Evolutionary conservation across 139 green algal species (phyloP).

Genomic region (Penium margaritaceum): DNA sequence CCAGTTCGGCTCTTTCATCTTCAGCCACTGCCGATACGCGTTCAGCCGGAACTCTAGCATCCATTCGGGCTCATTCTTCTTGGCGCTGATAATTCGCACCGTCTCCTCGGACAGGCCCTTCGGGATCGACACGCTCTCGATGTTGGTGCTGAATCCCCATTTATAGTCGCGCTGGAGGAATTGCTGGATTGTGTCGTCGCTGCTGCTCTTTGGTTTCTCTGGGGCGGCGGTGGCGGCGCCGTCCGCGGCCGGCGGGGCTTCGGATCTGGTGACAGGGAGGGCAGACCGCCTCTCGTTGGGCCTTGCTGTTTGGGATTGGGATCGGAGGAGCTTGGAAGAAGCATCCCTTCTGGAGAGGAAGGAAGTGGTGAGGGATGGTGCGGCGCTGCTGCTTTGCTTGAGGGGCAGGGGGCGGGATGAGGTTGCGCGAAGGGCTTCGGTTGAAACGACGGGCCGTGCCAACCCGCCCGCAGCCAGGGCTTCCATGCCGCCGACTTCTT

Average conservation of each 20-base stretch:
- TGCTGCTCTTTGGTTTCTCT: constrained; percentile 8
- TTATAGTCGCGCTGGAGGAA: constrained; percentile 70
- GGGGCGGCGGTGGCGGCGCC: not conserved
- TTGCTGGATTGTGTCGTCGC: constrained; percentile 27
- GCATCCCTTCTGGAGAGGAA: too few relatives aligned
- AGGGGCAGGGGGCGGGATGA: not conserved
- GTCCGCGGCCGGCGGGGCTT: not conserved
- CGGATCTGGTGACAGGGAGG: not conserved
- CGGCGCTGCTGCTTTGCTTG: not conserved
- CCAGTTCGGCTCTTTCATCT: constrained; percentile 88
- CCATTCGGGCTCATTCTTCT: constrained; percentile 98
- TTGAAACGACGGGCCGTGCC: not conserved
- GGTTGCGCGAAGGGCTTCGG: not conserved
- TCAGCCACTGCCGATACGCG: constrained; percentile 89
- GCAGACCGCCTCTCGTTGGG: too few relatives aligned
- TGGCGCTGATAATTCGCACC: constrained; percentile 86
- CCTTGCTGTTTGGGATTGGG: too few relatives aligned
- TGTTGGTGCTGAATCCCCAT: constrained; percentile 86
- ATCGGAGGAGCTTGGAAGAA: too few relatives aligned
- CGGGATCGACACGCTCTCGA: constrained; percentile 80
- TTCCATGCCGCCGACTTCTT: too few relatives aligned
- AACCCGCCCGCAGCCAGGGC: too few relatives aligned
- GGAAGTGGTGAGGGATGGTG: not conserved
- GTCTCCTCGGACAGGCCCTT: constrained; percentile 85
- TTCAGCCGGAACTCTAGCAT: constrained; percentile 95